Evolutionary conservation across 2,329 filamentous ascomycete genomes (phyloP).

Genomic region (Fusarium mundagurra): DNA sequence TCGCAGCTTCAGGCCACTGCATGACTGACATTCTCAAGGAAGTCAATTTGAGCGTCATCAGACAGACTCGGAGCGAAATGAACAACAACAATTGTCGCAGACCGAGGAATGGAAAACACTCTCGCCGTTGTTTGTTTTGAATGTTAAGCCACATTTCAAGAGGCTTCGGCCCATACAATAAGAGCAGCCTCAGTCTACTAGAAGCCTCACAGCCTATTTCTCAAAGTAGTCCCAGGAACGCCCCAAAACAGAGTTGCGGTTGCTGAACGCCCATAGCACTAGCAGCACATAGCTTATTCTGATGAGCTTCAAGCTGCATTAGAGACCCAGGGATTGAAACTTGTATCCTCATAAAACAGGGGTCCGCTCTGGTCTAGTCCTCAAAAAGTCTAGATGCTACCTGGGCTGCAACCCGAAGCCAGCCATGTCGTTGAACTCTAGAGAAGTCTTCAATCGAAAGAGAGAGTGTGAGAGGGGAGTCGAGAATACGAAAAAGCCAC

Average conservation of each 20-base stretch:
- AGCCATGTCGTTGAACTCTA: not conserved
- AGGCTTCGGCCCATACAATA: not conserved
- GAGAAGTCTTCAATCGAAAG: not conserved
- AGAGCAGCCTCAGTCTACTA: not conserved
- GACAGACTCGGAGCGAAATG: not conserved
- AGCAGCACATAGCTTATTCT: conserved; percentile 15
- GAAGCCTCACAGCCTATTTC: not conserved
- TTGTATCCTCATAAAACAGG: not conserved
- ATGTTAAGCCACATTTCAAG: not conserved
- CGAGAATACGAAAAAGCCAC: conserved; percentile 22
- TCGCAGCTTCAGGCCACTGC: conserved; percentile 29
- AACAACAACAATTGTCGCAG: not conserved
- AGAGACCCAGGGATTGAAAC: not conserved
- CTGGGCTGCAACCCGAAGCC: conserved; percentile 2
- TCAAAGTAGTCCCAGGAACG: conserved; percentile 10
- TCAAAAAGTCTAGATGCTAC: not conserved
- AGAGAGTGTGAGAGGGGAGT: not conserved
- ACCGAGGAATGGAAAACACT: not conserved
- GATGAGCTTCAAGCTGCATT: not conserved
- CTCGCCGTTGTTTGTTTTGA: not conserved
- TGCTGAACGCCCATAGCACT: conserved; percentile 6
- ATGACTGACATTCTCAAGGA: conserved; percentile 12
- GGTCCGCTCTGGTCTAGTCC: not conserved
- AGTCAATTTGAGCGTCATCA: not conserved
- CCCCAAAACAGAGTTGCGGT: conserved; percentile 24